Evolutionary conservation across 805 yeast species (phyloP), one percentile per base, ranked within the genome.

Genomic region (Ogataea ganodermae): DNA sequence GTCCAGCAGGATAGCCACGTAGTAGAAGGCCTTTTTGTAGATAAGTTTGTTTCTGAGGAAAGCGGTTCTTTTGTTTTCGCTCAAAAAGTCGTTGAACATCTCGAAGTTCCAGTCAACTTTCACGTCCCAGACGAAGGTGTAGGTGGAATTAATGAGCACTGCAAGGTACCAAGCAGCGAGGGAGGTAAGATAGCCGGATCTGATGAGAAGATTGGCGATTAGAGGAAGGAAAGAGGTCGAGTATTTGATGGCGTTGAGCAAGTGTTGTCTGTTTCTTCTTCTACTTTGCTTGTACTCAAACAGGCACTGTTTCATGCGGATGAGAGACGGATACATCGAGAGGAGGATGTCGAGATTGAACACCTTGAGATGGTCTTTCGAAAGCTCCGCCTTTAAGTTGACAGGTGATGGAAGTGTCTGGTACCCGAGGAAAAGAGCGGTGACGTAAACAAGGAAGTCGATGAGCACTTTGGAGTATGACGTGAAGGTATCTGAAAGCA

Each of bases 81-180:
- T 43, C 23, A 65, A 41, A 27, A 62, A 58, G 31, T 59, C 54
- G 37, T 71, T 72, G 57, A 86, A 72, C 7, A 86, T 58, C 9
- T 77, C 76, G 41, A 89, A 72, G 36, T 82, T 81, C 99, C 99
- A 94, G 69, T 94, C 99, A 76, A 81, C 80, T 42, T 77, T 76
- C 10, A 92, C 66, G 65, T 94, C 99, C 99, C 99, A 94, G 46
- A 80, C 69, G 50, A 89, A 86, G 13, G 96, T 78, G 64, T 86
- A 94, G 0, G 80, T 58, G 0, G 98, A 86, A 62, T 87, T 89
- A 33, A 86, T 58, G 1, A 83, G 59, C 3, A 74, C 68, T 4
- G 66, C 59, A 2, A 72, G 33, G 45, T 71, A 73, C 83, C 83
- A 79, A 58, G 71, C 62, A 2, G 55, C 42, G 48, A 73, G 66